Evolutionary conservation across 805 yeast species (phyloP).

Genomic region (Starmera dryadoides): DNA sequence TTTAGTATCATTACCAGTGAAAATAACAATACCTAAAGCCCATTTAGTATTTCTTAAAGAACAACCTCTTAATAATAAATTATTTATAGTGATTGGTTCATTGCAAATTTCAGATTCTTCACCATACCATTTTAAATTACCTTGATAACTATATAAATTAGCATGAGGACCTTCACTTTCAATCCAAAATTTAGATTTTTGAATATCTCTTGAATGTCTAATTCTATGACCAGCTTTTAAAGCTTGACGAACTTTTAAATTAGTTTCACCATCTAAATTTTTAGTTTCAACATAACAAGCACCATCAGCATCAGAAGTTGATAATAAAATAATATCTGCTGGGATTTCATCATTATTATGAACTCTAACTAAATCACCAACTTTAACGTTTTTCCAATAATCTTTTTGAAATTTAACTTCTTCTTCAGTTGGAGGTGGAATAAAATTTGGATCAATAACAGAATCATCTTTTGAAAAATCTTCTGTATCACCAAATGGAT

Average conservation of each 20-base stretch:
- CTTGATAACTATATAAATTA: constrained; percentile 69
- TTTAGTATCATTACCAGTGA: constrained; percentile 75
- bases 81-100: constrained; percentile 66
- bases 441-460: constrained; percentile 50
- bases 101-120: constrained; percentile 30
- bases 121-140: constrained; percentile 50
- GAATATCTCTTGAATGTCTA: constrained; percentile 39
- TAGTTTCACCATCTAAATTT: constrained; percentile 77
- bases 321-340: constrained; percentile 58
- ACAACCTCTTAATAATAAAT: constrained; percentile 68
- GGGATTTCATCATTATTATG: constrained; percentile 75
- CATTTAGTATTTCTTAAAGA: constrained; percentile 75
- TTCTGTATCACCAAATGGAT: constrained; percentile 20
- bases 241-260: constrained; percentile 70
- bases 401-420: constrained; percentile 34
- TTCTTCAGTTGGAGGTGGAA: constrained; percentile 45
- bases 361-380: constrained; percentile 68
- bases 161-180: constrained; percentile 84
- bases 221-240: constrained; percentile 51
- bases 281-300: constrained; percentile 72
- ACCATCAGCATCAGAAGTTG: constrained; percentile 63
- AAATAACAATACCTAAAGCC: constrained; percentile 71
- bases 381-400: constrained; percentile 66
- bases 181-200: constrained; percentile 53
- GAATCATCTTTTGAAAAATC: constrained; percentile 33